Evolutionary conservation across 441 rosid species (phyloP).

Genomic region (Erodium chrysanthum): DNA sequence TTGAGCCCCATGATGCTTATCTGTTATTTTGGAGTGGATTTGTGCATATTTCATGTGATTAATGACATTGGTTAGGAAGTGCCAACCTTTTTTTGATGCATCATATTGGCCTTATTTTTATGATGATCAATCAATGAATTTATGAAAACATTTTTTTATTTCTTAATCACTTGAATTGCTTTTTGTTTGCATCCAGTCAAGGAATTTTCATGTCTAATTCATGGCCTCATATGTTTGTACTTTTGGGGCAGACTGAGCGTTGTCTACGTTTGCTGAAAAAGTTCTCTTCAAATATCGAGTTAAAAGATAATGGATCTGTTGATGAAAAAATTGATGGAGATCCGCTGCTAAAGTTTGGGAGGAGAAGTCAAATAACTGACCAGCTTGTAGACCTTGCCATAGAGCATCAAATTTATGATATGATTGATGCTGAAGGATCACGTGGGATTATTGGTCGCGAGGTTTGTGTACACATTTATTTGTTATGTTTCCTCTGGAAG

Average conservation of each 20-base stretch:
- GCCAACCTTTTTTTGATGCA: not conserved
- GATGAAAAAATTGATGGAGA: slow-evolving; percentile 33
- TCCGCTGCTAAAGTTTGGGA: slow-evolving; percentile 51
- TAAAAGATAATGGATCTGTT: slow-evolving; percentile 24
- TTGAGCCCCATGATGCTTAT: not conserved
- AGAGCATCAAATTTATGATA: slow-evolving; percentile 82
- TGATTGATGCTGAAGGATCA: slow-evolving; percentile 73
- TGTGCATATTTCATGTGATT: not conserved
- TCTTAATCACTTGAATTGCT: not conserved
- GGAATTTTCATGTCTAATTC: slow-evolving; percentile 10
- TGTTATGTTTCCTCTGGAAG: slow-evolving; percentile 6
- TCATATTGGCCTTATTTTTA: not conserved
- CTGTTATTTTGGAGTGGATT: not conserved
- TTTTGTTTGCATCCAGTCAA: slow-evolving; percentile 5
- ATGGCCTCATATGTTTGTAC: slow-evolving; percentile 18
- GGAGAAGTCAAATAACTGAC: slow-evolving; percentile 47
- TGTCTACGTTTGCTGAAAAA: slow-evolving; percentile 60
- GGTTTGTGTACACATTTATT: slow-evolving; percentile 35
- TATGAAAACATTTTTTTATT: not conserved
- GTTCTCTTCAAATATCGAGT: slow-evolving; percentile 38
- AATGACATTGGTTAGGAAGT: slow-evolving; percentile 3
- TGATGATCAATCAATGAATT: not conserved
- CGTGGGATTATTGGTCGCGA: slow-evolving; percentile 61
- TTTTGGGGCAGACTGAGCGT: slow-evolving; percentile 51
- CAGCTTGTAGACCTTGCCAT: slow-evolving; percentile 77